A percentile compares a stretch with the other conserved stretches of the same genome.
These are phyloP conservation scores for Salix dunnii DNA, from an alignment of 345 rosid genomes.

Conservation along the genomic window DNA sequence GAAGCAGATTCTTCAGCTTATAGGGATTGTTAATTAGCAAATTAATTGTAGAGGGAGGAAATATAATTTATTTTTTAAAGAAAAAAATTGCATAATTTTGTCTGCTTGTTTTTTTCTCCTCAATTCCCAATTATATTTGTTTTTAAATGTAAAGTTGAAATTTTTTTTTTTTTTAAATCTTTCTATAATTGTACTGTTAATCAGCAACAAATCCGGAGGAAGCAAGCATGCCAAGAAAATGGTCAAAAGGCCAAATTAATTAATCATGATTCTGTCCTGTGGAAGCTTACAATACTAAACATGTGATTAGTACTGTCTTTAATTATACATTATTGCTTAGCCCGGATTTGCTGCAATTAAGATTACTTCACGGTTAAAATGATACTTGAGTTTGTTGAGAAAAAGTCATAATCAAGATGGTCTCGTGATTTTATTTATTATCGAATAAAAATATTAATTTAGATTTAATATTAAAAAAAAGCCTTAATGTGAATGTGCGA, in stretches of 20 bases:
- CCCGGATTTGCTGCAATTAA: neutral
- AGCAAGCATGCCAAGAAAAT: neutral
- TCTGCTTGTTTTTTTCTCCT: neutral
- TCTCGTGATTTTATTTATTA: too few relatives aligned
- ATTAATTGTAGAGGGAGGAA: neutral
- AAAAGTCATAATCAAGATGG: too few relatives aligned
- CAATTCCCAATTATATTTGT: neutral
- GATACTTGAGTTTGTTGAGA: too few relatives aligned
- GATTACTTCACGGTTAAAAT: neutral
- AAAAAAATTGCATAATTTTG: neutral
- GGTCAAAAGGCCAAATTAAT: neutral
- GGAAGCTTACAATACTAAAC: neutral
- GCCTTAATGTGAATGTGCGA: neutral
- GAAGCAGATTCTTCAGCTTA: slow-evolving; percentile 61
- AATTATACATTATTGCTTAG: neutral
- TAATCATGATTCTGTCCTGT: neutral
- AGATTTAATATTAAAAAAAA: neutral
- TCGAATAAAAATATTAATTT: neutral
- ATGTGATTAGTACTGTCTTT: too few relatives aligned
- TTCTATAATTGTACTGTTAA: neutral
- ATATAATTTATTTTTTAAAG: neutral
- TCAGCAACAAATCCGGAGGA: neutral
- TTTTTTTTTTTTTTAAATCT: neutral
- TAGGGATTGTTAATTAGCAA: slow-evolving; percentile 46
- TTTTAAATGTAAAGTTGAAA: slow-evolving; percentile 4